Percentiles rank a stretch among this genome's conserved stretches.
These are phyloP conservation scores for Pholiota adiposa DNA, from an alignment of 1,284 basidiomycete genomes.

Conservation along the genomic window DNA sequence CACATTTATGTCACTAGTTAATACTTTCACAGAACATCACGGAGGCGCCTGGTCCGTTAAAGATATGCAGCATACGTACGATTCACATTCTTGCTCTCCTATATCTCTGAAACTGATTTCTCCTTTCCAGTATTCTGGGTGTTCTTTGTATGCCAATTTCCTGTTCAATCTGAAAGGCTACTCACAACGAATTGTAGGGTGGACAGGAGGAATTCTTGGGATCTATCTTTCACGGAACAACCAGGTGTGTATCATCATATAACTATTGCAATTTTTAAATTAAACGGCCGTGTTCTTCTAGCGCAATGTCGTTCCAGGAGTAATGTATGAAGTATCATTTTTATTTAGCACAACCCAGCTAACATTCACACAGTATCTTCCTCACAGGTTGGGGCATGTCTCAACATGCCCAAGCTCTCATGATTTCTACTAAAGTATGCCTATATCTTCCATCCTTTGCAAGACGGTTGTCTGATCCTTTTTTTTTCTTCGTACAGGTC, in stretches of 20 bases:
- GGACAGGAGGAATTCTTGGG: slow-evolving; percentile 89
- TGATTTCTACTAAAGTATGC: slow-evolving; percentile 79
- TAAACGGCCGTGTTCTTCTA: slow-evolving; percentile 26
- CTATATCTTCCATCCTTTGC: slow-evolving; percentile 2
- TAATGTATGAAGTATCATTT: slow-evolving; percentile 66
- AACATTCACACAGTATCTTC: slow-evolving; percentile 60
- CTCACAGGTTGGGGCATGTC: slow-evolving; percentile 97
- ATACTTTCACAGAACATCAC: slow-evolving; percentile 93
- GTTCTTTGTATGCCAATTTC: slow-evolving; percentile 54
- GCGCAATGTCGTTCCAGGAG: slow-evolving; percentile 81
- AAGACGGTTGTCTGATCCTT: not conserved
- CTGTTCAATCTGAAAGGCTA: not conserved
- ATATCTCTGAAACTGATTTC: slow-evolving; percentile 5
- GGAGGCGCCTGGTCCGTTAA: slow-evolving; percentile 86
- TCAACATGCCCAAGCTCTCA: slow-evolving; percentile 84
- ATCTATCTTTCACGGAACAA: slow-evolving; percentile 87
- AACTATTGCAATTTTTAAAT: not conserved
- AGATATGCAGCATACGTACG: slow-evolving; percentile 93
- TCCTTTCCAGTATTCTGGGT: slow-evolving; percentile 50
- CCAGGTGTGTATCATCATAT: slow-evolving; percentile 43
- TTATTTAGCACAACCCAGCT: not conserved
- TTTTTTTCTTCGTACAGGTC: slow-evolving; percentile 56
- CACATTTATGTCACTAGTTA: slow-evolving; percentile 48
- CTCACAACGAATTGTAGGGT: slow-evolving; percentile 58
- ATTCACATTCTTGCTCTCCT: slow-evolving; percentile 4